These are phyloP conservation scores for Chytriomyces sp. DNA, from an alignment of 192 early-diverging fungal genomes.

Conservation along the genomic window DNA sequence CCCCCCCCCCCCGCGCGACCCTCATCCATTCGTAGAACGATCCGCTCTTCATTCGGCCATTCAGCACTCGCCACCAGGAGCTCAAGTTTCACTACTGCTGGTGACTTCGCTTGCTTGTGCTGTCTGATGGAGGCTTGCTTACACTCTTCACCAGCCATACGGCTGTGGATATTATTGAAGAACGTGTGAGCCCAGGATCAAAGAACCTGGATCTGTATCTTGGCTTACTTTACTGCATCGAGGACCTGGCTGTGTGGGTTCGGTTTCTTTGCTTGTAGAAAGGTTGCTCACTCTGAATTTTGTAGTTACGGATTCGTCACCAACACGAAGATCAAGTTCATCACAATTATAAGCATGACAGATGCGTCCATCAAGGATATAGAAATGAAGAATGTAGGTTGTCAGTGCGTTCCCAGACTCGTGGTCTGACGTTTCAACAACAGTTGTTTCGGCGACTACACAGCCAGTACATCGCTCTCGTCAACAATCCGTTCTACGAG, in stretches of 20 bases:
- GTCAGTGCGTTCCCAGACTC: neutral
- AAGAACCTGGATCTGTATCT: conserved; percentile 81
- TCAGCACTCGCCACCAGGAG: conserved; percentile 71
- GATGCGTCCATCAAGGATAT: conserved; percentile 78
- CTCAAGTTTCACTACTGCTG: conserved; percentile 86
- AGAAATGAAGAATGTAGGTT: conserved; percentile 75
- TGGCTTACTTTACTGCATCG: conserved; percentile 84
- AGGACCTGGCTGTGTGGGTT: conserved; percentile 83
- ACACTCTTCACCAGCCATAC: conserved; percentile 64
- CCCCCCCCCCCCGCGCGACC: neutral
- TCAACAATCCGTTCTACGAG: conserved; percentile 88
- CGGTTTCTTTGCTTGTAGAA: conserved; percentile 4
- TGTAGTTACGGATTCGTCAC: conserved; percentile 80
- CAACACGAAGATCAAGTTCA: conserved; percentile 79
- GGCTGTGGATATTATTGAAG: conserved; percentile 87
- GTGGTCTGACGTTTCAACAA: neutral
- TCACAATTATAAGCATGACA: conserved; percentile 43
- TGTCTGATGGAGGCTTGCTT: too few relatives aligned
- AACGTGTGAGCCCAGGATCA: conserved; percentile 63
- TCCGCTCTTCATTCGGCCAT: conserved; percentile 82
- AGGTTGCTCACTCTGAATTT: neutral
- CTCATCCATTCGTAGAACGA: conserved; percentile 64
- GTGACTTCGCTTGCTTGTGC: neutral
- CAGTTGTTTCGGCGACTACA: conserved; percentile 83
- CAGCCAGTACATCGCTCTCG: conserved; percentile 74